Conservation (phyloP, 164 flowering plant genomes). For the Piper longum region DNA sequence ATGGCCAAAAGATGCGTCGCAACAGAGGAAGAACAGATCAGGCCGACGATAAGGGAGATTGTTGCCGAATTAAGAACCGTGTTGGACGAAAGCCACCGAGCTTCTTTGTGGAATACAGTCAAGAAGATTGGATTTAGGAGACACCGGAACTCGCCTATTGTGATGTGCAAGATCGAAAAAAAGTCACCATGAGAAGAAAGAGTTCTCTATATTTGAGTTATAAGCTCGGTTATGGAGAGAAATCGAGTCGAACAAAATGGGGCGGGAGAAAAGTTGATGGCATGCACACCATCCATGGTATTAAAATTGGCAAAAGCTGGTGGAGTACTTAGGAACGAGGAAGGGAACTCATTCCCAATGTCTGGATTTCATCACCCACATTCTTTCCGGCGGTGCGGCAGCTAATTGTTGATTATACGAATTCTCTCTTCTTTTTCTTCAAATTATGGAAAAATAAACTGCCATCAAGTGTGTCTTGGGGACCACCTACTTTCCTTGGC, state of each 20-base stretch:
- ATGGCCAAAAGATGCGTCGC: constrained; percentile 28
- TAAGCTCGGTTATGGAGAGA: neutral
- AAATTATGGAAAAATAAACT: too few species aligned
- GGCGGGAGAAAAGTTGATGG: neutral
- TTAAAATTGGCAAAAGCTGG: constrained; percentile 6
- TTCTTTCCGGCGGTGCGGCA: neutral
- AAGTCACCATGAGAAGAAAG: neutral
- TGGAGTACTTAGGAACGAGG: neutral
- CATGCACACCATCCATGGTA: neutral
- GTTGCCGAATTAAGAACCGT: constrained; percentile 12
- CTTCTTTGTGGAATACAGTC: constrained; percentile 9
- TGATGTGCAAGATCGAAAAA: constrained; percentile 2
- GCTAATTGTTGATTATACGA: neutral
- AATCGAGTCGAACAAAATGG: neutral
- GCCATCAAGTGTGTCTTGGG: neutral
- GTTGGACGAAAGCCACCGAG: constrained; percentile 6
- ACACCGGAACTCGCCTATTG: constrained; percentile 1
- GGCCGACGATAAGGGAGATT: constrained; percentile 16
- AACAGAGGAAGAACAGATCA: constrained; percentile 1
- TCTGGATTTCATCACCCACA: neutral
- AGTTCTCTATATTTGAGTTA: neutral
- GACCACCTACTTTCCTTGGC: neutral
- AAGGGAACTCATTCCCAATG: neutral
- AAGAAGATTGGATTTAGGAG: constrained; percentile 2
- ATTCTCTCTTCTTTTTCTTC: neutral